Base-by-base conservation (phyloP, 2,329 filamentous ascomycete genomes). In the Penicillium concentricum region DNA sequence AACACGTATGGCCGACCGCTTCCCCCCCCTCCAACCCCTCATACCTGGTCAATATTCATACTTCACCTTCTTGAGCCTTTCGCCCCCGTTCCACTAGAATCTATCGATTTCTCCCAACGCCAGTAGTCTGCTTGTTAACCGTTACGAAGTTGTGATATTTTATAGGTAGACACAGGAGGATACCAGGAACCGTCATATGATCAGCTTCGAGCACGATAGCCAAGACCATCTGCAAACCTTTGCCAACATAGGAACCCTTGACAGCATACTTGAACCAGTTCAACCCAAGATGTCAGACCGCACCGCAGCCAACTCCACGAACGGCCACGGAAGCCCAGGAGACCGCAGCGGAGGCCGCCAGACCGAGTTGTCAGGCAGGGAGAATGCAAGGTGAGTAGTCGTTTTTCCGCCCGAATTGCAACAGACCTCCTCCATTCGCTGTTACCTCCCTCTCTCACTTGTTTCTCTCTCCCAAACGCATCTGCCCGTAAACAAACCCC, bases 1-100 rank as follows among this genome's bases (percentile, higher is more conserved):
- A 49, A 39, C 28, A 37, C 28, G 48, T 56, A 59, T 52, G 57
- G 30, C 53, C 32, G 53, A 59, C 53, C 56, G 48, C 42, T 58
- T 24, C 39, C 22, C n/a, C 4, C 44, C 20, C 32, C 20, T n/a
- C 30, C 37, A 26, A 22, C 37, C 39, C 49, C 49, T 51, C 48
- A 26, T 35, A 26, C 16, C 49, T n/a, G 20, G 10, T 30, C n/a
- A 15, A 44, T 43, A 10, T 35, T 26, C 38, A 51, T 51, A 51
- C 38, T 35, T 44, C 38, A 12, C 38, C 28, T 7, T 44, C 13
- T 44, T 22, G 6, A 20, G 9, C 35, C 2, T 4, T 20, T 45
- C 32, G 2, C 8, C 41, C 22, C 24, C 45, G 6, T 24, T 30
- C 8, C 10, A n/a, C 12, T 30, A 34, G 20, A 44, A 30, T 13